Evolutionary conservation across 306 rosid genomes (phyloP), one percentile per base, ranked within the genome.

Genomic region (Cicer yamashitae): DNA sequence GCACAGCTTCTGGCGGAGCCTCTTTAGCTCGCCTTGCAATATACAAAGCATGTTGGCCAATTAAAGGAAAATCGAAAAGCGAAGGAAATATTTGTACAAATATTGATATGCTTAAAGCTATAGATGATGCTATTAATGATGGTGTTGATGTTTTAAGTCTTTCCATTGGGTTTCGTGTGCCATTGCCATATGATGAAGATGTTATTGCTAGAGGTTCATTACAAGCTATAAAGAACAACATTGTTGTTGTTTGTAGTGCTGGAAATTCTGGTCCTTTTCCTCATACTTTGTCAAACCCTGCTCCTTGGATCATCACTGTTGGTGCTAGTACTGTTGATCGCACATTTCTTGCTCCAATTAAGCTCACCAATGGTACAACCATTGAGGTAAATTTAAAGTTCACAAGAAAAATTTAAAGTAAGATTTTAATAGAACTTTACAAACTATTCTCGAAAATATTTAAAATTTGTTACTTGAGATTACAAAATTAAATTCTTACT

Each of bases 1-100:
- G 98, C 74, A 85, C 85, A 0, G 97, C 97, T 78, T 77, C 90
- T 0, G 98, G 98, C 0, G 98, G 98, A 0, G 93, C 96, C 11
- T 92, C 98, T 0, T 12, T 88, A 69, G 97, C 86, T 1, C 85
- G 85, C 10, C 80, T 94, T 5, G 97, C 99, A 17, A 84, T 94
- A 30, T 94, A 94, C 86, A 94, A 94, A 83, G 97, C 88, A n/a
- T 94, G 99, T 69, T 94, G 99, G 99, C 83, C 99, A 3, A 37
- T 84, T 3, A 92, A 93, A 5, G 90, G 93, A 5, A 37, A 80
- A 2, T 79, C 89, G 7, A 94, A 94, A 70, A 54, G 41, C 0
- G 39, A 65, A 0, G 99, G 99, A 2, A 94, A 94, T 75, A 43
- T 83, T 1, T 94, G 99, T 82, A 71, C 70, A 0, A 89, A 90